Evolutionary conservation across 192 early-diverging fungal genomes (phyloP).

Genomic region (Dimargaris cristalligena): DNA sequence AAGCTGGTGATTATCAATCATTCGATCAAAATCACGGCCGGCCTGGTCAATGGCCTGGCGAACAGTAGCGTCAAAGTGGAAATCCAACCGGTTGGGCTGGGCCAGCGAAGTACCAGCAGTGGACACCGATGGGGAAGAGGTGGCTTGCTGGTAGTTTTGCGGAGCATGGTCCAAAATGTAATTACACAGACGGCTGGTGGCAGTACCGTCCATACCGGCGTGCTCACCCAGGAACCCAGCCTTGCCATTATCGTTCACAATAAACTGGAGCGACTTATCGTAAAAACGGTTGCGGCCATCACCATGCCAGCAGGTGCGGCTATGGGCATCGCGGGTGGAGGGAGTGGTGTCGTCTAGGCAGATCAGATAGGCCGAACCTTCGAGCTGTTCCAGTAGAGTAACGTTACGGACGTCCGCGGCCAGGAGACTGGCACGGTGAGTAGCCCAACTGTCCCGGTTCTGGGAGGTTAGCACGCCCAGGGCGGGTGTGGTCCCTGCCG

Average conservation of each 20-base stretch:
- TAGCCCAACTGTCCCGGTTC: slow-evolving; percentile 87
- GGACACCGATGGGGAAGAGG: slow-evolving; percentile 21
- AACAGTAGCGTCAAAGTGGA: slow-evolving; percentile 46
- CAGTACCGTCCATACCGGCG: slow-evolving; percentile 89
- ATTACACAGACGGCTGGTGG: slow-evolving; percentile 76
- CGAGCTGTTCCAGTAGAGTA: slow-evolving; percentile 59
- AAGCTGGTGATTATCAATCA: slow-evolving; percentile 67
- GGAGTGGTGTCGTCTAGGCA: slow-evolving; percentile 81
- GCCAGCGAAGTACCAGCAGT: slow-evolving; percentile 40
- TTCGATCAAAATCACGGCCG: slow-evolving; percentile 56
- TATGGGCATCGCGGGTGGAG: slow-evolving; percentile 74
- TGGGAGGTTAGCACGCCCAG: slow-evolving; percentile 83
- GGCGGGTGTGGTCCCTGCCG: too few relatives aligned
- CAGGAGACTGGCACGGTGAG: slow-evolving; percentile 50
- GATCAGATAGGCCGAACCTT: slow-evolving; percentile 71
- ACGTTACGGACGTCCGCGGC: slow-evolving; percentile 51
- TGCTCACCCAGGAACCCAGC: slow-evolving; percentile 91
- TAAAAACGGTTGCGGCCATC: slow-evolving; percentile 94
- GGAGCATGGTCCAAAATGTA: slow-evolving; percentile 36
- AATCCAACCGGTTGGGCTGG: slow-evolving; percentile 48
- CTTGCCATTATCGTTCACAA: slow-evolving; percentile 94
- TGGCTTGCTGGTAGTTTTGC: slow-evolving; percentile 17
- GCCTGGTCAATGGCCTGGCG: slow-evolving; percentile 45
- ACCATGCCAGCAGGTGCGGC: slow-evolving; percentile 86
- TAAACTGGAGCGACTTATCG: slow-evolving; percentile 93